Percentiles rank a stretch among this genome's conserved stretches.
These are phyloP conservation scores for Rusavskia elegans DNA, from an alignment of 495 filamentous ascomycete genomes.

Conservation along the genomic window DNA sequence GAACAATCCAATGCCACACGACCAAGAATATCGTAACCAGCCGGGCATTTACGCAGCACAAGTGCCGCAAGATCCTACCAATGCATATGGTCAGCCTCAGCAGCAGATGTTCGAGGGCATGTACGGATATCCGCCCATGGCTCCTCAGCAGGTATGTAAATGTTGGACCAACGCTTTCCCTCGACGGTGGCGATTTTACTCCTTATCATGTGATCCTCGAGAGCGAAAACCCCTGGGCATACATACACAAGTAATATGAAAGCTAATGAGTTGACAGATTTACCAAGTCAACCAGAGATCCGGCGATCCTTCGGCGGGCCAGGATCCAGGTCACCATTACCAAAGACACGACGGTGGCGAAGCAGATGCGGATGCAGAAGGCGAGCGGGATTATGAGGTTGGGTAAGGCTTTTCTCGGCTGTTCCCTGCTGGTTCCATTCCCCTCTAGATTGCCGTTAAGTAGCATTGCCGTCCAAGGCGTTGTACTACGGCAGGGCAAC, in stretches of 20 bases:
- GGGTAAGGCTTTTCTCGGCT: slow-evolving; percentile 10
- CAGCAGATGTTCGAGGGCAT: slow-evolving; percentile 77
- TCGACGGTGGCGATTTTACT: too few species aligned
- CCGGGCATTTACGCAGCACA: slow-evolving; percentile 64
- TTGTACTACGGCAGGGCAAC: too few species aligned
- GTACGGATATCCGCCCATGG: slow-evolving; percentile 70
- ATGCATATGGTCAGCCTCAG: slow-evolving; percentile 56
- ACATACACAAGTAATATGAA: neutral
- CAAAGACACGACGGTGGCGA: slow-evolving; percentile 32
- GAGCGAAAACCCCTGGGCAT: neutral
- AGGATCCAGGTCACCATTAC: slow-evolving; percentile 27
- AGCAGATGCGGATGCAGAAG: slow-evolving; percentile 41
- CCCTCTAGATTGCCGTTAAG: too few species aligned
- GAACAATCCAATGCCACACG: slow-evolving; percentile 46
- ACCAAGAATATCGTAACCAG: slow-evolving; percentile 66
- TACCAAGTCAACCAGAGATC: slow-evolving; percentile 38
- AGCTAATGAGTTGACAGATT: slow-evolving; percentile 25
- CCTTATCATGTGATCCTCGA: neutral
- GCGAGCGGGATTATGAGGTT: slow-evolving; percentile 41
- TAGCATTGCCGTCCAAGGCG: too few species aligned
- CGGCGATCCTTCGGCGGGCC: slow-evolving; percentile 23
- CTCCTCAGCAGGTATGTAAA: slow-evolving; percentile 62
- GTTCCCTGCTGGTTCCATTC: too few species aligned
- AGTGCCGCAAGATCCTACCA: slow-evolving; percentile 52
- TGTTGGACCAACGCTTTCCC: too few species aligned